Evolutionary conservation across 768 basidiomycete species (phyloP), one percentile per base, ranked within the genome.

Genomic region (Termitomyces sp.): DNA sequence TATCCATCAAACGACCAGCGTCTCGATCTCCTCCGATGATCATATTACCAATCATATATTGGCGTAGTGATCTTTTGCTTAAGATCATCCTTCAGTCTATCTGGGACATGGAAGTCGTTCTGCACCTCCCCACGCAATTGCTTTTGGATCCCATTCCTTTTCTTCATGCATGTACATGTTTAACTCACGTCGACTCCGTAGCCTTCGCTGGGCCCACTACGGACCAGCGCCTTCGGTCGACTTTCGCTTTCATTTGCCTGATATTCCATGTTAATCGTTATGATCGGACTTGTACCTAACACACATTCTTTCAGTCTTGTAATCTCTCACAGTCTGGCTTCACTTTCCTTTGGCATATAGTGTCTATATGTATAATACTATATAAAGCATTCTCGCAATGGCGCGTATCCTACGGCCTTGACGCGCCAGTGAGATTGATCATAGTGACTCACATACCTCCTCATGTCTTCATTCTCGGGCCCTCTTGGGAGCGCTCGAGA

Each of bases 1-100:
- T 94, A 94, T 69, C 91, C 91, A 7, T 91, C 90, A 14, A 81
- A 77, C 60, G 85, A 88, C 62, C 85, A 89, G 62, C 82, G 79
- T 39, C 64, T 88, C 60, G 84, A 85, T 66, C 74, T 89, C 41
- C 64, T 88, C 55, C 81, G 78, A 62, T 81, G 66, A 72, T 58
- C 12, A 16, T 23, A 19, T 17, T 11, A 16, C 41, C 23, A 12
- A 32, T 51, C 12, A 39, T 25, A 21, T 25, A 9, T 30, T 19
- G 7, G 28, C 16, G 23, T 23, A 8, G 27, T 34, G 25, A 32
- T 37, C 17, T 45, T 32, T 34, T 56, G 41, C 34, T 39, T 27
- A 37, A 35, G 35, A 9, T n/a, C 53, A 56, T 49, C 35, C 19
- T 39, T 43, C 16, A 17, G 19, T 16, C 23, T 7, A 28, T 34